Base-by-base conservation (phyloP, 192 early-diverging fungal genomes). In the Coemansia sp. region DNA sequence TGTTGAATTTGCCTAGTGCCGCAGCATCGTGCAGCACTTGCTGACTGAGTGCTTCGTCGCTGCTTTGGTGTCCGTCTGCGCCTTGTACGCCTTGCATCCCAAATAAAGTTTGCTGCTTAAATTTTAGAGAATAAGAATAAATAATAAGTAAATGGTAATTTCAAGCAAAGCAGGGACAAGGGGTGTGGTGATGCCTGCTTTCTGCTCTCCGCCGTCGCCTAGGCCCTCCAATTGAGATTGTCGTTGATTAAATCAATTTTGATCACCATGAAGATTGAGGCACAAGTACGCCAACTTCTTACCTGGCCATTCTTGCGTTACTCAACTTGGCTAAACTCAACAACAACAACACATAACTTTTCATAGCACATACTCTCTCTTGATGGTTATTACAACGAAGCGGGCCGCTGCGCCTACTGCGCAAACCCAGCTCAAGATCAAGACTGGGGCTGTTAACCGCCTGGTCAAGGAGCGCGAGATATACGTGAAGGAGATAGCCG, bases 391-490 rank as follows among this genome's bases (percentile, higher is more conserved):
- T 6, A 58, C 55, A 17, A 58, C 29, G 1, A 58, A 34, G 14
- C 55, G 55, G 29, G 29, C 55, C 29, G 31, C 55, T 32, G 55
- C 55, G 27, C 55, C 55, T 12, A 32, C 15, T 7, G 29, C 55
- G 5, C 55, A 58, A 17, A 58, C 55, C 14, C 55, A 58, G 48
- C 79, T 82, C 45, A 82, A 73, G 62, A 82, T 82, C 58, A 82
- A 77, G 58, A 70, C 74, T 1, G 64, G 64, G 46, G 74, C 79
- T 21, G 74, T 82, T 44, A 70, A 74, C 58, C 79, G 79, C 12
- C 72, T 82, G 58, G 57, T 82, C 66, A 73, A 70, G 46, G 79
- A 82, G 61, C 65, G 66, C 17, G 19, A 64, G 36, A 38, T 66
- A 6, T 76, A 82, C 21, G 21, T 82, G 17, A 27, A 45, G 19